Evolutionary conservation across 2,329 filamentous ascomycete species (phyloP), one percentile per base, ranked within the genome.

Genomic region (Epichloe baconii): DNA sequence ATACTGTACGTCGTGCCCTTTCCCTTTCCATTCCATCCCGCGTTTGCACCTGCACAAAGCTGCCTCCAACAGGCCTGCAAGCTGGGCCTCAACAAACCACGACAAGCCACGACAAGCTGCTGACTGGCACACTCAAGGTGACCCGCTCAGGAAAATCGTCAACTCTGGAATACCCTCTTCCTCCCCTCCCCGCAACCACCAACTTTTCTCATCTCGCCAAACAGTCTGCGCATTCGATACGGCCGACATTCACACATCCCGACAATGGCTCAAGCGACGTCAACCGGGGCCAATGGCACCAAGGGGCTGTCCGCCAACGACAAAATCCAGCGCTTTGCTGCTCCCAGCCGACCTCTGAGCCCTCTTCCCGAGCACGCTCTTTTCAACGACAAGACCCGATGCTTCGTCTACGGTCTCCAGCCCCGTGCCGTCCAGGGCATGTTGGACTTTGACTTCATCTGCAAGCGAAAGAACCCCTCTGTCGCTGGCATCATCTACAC

Each of bases 361-460:
- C 93, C 93, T 61, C 83, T 85, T 57, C 84, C 88, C 60, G 78
- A 82, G 66, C 88, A 96, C 73, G 86, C 87, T 56, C 88, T 98
- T 67, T 98, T 97, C 84, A 93, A 93, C 80, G 83, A 90, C 75
- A 98, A 97, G 87, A 97, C 93, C 69, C 81, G 93, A 91, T 97
- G 93, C 79, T 95, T 98, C 70, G 93, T 98, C 73, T 98, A 98
- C 76, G 93, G 93, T 71, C 88, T 98, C 68, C 93, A 98, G 77
- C 91, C 93, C 67, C 84, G 90, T 71, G 86, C 87, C 62, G 86
- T 90, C 60, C 86, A 90, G 76, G 86, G 86, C 69, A 90, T 90
- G 85, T 86, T 98, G 69, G 93, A 98, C 74, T 98, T 98, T 71
- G 93, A 98, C 79, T 98, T 97, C 81, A 98, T 98, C 76, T 98